Conservation (phyloP, 768 basidiomycete species). For the Sporobolomyces pararoseus region DNA sequence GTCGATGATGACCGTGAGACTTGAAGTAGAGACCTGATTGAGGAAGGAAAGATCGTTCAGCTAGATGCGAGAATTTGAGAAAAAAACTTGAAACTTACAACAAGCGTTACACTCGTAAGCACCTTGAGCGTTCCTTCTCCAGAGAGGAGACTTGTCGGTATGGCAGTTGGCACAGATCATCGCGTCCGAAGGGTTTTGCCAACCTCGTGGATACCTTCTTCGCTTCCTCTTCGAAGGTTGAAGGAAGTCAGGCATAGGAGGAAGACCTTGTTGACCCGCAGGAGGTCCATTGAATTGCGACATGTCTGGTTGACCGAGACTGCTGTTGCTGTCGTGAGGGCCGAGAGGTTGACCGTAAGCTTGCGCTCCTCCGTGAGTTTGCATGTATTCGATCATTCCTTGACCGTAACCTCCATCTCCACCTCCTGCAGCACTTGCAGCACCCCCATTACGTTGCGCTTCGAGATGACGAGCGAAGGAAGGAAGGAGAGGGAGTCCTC, state of each 20-base stretch:
- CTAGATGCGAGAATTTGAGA: background rate
- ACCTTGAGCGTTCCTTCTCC: conserved; percentile 26
- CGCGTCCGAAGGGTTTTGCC: conserved; percentile 3
- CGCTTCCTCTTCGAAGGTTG: conserved; percentile 4
- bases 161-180: conserved; percentile 31
- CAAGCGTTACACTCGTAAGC: conserved; percentile 34
- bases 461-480: conserved; percentile 5
- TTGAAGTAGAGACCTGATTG: conserved; percentile 33
- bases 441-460: background rate
- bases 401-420: background rate
- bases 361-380: conserved; percentile 15
- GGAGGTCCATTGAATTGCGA: background rate
- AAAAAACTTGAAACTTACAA: background rate
- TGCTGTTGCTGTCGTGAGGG: background rate
- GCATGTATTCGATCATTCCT: conserved; percentile 17
- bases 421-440: background rate
- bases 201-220: conserved; percentile 12
- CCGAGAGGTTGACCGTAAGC: background rate
- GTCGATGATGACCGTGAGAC: conserved; percentile 36
- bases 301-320: background rate
- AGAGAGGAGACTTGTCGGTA: conserved; percentile 32
- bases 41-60: background rate
- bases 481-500: conserved; percentile 4
- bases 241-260: background rate
- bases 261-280: background rate